Evolutionary conservation across 441 rosid genomes (phyloP).

Genomic region (Mallotus japonicus): DNA sequence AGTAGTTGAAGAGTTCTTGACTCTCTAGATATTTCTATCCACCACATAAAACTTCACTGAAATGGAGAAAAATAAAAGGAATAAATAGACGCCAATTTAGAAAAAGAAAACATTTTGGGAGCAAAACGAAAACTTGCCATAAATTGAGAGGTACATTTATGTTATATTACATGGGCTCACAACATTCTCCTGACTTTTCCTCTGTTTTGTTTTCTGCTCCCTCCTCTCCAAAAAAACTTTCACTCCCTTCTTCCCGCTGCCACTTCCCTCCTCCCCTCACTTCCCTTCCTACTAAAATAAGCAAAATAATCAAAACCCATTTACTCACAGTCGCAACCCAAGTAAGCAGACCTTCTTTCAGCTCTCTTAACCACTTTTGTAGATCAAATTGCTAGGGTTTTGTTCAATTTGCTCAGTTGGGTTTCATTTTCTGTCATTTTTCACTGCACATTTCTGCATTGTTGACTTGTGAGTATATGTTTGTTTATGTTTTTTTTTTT

Average conservation of each 20-base stretch:
- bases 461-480: neutral
- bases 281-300: neutral
- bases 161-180: too few species aligned
- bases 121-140: neutral
- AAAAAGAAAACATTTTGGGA: conserved; percentile 2
- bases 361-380: neutral
- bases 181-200: neutral
- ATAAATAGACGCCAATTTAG: neutral
- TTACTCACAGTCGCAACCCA: neutral
- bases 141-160: conserved; percentile 1
- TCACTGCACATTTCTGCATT: neutral
- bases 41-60: too few species aligned
- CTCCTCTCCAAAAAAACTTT: conserved; percentile 1
- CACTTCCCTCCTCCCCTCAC: conserved; percentile 22
- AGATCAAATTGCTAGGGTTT: conserved; percentile 13
- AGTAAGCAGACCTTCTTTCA: neutral
- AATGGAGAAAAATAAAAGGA: neutral
- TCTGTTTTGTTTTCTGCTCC: neutral
- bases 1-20: neutral
- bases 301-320: neutral
- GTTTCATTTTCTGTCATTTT: neutral
- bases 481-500: too few species aligned
- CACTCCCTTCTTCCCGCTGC: conserved; percentile 1
- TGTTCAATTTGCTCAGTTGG: neutral
- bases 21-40: neutral